A percentile compares a stretch with the other conserved stretches of the same genome.
phyloP scores from a whole-genome alignment of 768 basidiomycete genomes.

The Hypholoma sublateritium region DNA sequence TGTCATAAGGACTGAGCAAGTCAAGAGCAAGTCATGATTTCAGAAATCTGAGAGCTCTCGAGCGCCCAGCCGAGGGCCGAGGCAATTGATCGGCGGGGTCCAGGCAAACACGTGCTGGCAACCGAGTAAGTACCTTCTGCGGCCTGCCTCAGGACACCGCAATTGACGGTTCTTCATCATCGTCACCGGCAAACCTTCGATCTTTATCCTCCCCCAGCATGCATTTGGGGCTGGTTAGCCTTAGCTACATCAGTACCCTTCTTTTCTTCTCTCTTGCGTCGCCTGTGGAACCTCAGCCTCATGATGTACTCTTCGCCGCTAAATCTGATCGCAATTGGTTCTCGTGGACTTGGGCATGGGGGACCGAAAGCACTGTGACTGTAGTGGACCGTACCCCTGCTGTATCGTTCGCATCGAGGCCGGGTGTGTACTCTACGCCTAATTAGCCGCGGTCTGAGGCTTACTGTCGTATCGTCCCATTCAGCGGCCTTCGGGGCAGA shows the following conservation, averaged over 20 bases:
- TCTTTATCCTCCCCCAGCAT: constrained; percentile 5
- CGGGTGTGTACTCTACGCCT: constrained; percentile 35
- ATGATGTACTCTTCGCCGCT: constrained; percentile 27
- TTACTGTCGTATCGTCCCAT: background rate
- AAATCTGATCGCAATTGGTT: constrained; percentile 56
- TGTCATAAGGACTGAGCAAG: no score
- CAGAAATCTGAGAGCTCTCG: no score
- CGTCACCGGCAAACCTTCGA: background rate
- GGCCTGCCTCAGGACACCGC: no score
- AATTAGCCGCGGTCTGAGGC: background rate
- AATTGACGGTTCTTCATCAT: background rate
- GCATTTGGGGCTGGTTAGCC: constrained; percentile 30
- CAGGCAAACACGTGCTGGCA: background rate
- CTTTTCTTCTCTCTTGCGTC: constrained; percentile 25
- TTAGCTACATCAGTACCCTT: constrained; percentile 22
- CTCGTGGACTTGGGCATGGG: constrained; percentile 65
- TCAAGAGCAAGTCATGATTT: no score
- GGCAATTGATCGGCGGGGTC: background rate
- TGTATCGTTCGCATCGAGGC: constrained; percentile 68
- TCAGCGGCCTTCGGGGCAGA: constrained; percentile 75
- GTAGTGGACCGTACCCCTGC: constrained; percentile 75
- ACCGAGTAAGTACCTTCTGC: background rate
- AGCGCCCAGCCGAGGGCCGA: no score
- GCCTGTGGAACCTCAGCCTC: constrained; percentile 29
- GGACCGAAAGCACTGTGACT: constrained; percentile 68